Percentiles rank a stretch among this genome's conserved stretches.
Evolutionary conservation across 495 filamentous ascomycete genomes (phyloP).

Genomic region (Aspergillus nidulans): DNA sequence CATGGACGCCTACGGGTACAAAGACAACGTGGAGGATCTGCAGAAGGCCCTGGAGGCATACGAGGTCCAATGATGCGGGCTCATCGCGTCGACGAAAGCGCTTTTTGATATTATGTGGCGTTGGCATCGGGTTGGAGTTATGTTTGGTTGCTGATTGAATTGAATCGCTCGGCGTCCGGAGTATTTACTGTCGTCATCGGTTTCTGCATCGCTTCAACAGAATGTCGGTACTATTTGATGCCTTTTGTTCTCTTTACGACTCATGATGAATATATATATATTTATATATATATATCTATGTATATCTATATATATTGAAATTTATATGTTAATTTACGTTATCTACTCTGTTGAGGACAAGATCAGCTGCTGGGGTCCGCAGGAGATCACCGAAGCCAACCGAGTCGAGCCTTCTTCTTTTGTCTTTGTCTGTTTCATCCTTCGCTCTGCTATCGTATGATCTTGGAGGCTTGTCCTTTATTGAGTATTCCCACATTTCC

Average conservation of each 20-base stretch:
- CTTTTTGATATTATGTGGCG: background rate
- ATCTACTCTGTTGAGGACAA: too few relatives aligned
- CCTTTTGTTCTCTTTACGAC: too few relatives aligned
- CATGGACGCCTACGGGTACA: slow-evolving; percentile 58
- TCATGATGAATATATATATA: background rate
- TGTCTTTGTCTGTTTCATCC: background rate
- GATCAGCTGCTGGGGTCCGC: background rate
- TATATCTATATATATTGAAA: too few relatives aligned
- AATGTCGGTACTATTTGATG: background rate
- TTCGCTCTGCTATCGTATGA: too few relatives aligned
- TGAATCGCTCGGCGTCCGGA: background rate
- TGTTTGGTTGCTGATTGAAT: background rate
- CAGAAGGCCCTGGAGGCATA: slow-evolving; percentile 56
- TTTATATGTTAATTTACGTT: too few relatives aligned
- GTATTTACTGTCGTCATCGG: background rate
- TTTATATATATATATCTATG: too few relatives aligned
- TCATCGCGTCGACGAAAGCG: background rate
- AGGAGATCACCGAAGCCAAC: background rate
- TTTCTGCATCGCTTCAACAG: too few relatives aligned
- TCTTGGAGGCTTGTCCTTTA: too few relatives aligned
- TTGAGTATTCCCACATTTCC: too few relatives aligned
- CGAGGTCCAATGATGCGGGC: slow-evolving; percentile 20
- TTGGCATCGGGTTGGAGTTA: background rate
- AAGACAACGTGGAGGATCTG: slow-evolving; percentile 51
- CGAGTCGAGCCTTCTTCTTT: background rate